A percentile compares a stretch with the other conserved stretches of the same genome.
Conservation (phyloP, 2,329 filamentous ascomycete species). For the Arthrobotrys entomopaga region DNA sequence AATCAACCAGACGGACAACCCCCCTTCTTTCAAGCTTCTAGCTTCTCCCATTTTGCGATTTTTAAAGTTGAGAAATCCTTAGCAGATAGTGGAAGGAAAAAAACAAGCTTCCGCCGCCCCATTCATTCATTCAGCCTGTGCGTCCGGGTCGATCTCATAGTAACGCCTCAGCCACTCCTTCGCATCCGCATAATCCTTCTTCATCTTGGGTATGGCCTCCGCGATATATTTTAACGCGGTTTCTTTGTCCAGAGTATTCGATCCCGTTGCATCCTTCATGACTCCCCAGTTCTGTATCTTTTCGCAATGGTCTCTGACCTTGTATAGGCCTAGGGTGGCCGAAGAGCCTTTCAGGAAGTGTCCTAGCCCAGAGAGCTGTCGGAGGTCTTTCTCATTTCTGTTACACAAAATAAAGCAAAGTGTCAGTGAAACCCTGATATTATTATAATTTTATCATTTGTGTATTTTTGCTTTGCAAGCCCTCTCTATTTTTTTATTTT, state of each 20-base stretch:
- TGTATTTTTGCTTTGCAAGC: no score
- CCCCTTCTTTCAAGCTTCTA: no score
- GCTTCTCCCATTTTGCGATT: no score
- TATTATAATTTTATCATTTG: no score
- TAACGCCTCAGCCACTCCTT: slow-evolving; percentile 76
- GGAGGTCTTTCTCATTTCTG: slow-evolving; percentile 75
- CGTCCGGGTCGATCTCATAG: slow-evolving; percentile 62
- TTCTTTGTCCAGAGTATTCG: slow-evolving; percentile 11
- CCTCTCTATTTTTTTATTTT: no score
- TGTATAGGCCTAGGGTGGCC: slow-evolving; percentile 87
- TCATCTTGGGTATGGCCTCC: slow-evolving; percentile 75
- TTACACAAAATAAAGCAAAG: slow-evolving; percentile 11
- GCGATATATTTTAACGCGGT: slow-evolving; percentile 73
- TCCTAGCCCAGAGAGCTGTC: slow-evolving; percentile 81
- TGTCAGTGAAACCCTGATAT: background rate
- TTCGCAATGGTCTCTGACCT: slow-evolving; percentile 92
- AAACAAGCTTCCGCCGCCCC: background rate
- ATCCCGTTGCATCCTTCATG: slow-evolving; percentile 74
- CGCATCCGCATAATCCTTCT: slow-evolving; percentile 79
- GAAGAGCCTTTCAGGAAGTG: slow-evolving; percentile 98
- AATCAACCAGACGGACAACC: background rate
- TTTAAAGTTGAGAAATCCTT: background rate
- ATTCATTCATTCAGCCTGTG: background rate
- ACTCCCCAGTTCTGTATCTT: slow-evolving; percentile 95
- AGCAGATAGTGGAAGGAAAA: background rate